These are phyloP conservation scores for Bauhinia variegata DNA, from an alignment of 306 rosid species.

Conservation along the genomic window DNA sequence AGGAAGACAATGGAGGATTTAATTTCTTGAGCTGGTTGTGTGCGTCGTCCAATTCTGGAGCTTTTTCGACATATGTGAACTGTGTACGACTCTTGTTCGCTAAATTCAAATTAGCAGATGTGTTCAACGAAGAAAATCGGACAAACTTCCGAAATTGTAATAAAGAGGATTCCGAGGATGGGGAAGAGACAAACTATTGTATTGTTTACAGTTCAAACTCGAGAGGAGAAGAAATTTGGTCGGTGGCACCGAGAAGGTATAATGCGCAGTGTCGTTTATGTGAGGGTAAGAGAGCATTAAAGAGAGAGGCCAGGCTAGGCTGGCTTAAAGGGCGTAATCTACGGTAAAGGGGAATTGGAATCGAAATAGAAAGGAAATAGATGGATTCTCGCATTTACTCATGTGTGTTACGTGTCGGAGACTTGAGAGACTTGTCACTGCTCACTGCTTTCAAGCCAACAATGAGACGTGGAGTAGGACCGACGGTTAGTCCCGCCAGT, in stretches of 20 bases:
- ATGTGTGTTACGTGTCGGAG: background rate
- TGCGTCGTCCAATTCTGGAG: background rate
- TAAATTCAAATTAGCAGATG: slow-evolving; percentile 11
- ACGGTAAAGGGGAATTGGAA: background rate
- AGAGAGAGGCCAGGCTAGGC: no score
- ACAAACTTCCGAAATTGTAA: background rate
- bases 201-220: background rate
- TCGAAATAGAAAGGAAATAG: background rate
- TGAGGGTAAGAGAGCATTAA: no score
- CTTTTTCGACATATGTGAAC: slow-evolving; percentile 15
- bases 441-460: no score
- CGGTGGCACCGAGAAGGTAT: background rate
- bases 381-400: slow-evolving; percentile 1
- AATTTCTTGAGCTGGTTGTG: background rate
- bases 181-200: background rate
- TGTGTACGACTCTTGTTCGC: background rate
- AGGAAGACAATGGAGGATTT: background rate
- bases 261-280: slow-evolving; percentile 35
- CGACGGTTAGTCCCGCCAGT: slow-evolving; percentile 30
- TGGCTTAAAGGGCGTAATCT: background rate
- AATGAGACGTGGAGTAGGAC: slow-evolving; percentile 33
- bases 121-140: background rate
- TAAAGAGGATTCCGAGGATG: background rate
- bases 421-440: background rate
- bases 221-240: background rate